These are phyloP conservation scores for Chloroidium sp. DNA, from an alignment of 163 green algal species.

Conservation along the genomic window DNA sequence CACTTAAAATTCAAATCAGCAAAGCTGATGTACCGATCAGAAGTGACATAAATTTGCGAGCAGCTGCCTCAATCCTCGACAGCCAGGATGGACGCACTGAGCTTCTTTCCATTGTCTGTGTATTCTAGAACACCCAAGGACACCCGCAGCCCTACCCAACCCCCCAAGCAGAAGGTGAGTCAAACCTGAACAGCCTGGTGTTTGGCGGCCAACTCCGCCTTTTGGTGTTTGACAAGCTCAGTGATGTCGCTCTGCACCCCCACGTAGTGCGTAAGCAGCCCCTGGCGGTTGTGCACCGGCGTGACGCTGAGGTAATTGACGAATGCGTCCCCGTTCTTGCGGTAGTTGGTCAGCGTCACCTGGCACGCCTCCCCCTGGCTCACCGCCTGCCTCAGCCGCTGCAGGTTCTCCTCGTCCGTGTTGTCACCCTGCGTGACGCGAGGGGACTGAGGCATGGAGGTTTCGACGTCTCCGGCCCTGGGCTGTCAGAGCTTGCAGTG, in stretches of 20 bases:
- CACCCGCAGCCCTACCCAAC: neutral
- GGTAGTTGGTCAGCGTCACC: conserved; percentile 83
- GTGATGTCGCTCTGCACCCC: conserved; percentile 68
- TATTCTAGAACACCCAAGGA: too few species aligned
- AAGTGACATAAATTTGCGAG: too few species aligned
- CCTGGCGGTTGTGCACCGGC: conserved; percentile 50
- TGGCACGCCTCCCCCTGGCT: neutral
- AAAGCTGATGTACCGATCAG: too few species aligned
- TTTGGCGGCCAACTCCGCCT: conserved; percentile 56
- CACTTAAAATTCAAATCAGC: too few species aligned
- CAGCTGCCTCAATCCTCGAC: too few species aligned
- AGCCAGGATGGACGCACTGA: too few species aligned
- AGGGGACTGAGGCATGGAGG: too few species aligned
- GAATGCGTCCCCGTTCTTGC: conserved; percentile 70
- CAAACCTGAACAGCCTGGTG: conserved; percentile 43
- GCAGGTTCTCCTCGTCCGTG: conserved; percentile 21
- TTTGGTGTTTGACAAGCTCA: conserved; percentile 57
- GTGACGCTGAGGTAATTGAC: conserved; percentile 79
- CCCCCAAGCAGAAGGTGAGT: too few species aligned
- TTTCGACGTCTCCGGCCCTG: too few species aligned
- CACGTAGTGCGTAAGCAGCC: conserved; percentile 63
- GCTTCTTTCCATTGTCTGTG: too few species aligned
- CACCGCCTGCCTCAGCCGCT: conserved; percentile 24
- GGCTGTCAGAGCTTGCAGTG: too few species aligned
- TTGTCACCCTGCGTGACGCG: neutral